These are phyloP conservation scores for Selenicereus undatus DNA, from an alignment of 148 eudicot species.

Conservation along the genomic window DNA sequence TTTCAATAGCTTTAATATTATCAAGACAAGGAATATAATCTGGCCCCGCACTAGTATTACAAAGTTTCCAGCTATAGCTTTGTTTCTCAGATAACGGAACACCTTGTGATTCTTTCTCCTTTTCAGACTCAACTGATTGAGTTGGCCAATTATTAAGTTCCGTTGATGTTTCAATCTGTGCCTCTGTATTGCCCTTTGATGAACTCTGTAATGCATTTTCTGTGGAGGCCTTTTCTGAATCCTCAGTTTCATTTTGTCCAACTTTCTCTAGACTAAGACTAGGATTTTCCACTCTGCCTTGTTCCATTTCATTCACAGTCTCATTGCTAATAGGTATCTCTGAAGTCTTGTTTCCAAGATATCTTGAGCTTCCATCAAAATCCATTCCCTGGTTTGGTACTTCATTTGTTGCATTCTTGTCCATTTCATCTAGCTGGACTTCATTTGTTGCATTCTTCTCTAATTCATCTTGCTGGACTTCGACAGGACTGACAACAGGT, in stretches of 20 bases:
- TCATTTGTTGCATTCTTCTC: conserved; percentile 11
- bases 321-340: conserved; percentile 7
- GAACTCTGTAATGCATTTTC: conserved; percentile 14
- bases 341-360: background rate
- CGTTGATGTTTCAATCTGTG: conserved; percentile 38
- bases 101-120: conserved; percentile 40
- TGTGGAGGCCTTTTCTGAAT: background rate
- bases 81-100: conserved; percentile 15
- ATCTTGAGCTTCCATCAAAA: background rate
- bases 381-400: background rate
- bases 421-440: conserved; percentile 11
- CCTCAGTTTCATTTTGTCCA: conserved; percentile 22
- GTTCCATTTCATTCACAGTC: background rate
- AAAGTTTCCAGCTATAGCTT: conserved; percentile 39
- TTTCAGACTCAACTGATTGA: conserved; percentile 51
- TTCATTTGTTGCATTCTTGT: conserved; percentile 15
- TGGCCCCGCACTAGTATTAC: conserved; percentile 63
- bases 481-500: background rate
- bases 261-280: conserved; percentile 10
- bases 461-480: conserved; percentile 11
- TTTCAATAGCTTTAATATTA: conserved; percentile 43
- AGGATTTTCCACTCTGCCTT: too few species aligned
- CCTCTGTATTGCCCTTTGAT: conserved; percentile 29
- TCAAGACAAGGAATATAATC: conserved; percentile 85
- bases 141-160: conserved; percentile 36